Percentiles rank a stretch among this genome's conserved stretches.
phyloP scores from a whole-genome alignment of 2,329 filamentous ascomycete genomes.

The Arthrobotrys sinensis region DNA sequence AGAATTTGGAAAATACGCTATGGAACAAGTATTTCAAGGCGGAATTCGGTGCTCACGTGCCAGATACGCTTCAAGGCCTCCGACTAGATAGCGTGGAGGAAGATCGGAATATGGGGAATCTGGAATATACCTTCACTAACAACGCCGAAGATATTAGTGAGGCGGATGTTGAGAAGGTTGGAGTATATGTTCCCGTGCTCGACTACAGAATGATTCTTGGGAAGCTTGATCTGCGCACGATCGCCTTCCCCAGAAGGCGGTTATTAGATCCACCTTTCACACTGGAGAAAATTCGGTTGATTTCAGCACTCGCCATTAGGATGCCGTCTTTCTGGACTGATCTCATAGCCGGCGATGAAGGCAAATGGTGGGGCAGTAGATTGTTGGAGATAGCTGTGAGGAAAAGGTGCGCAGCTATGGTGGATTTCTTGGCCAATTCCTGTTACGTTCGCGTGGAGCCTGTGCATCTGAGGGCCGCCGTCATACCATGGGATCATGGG shows the following conservation, averaged over 20 bases:
- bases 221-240: slow-evolving; percentile 33
- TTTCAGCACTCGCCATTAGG: neutral
- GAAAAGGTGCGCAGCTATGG: slow-evolving; percentile 39
- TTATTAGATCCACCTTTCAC: slow-evolving; percentile 40
- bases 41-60: slow-evolving; percentile 2
- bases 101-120: slow-evolving; percentile 10
- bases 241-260: slow-evolving; percentile 18
- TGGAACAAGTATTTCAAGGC: slow-evolving; percentile 32
- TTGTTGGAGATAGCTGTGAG: slow-evolving; percentile 38
- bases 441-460: slow-evolving; percentile 23
- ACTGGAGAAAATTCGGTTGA: slow-evolving; percentile 24
- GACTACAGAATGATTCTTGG: slow-evolving; percentile 29
- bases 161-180: neutral
- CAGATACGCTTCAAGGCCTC: neutral
- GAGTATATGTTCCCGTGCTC: neutral
- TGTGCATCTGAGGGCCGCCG: slow-evolving; percentile 17
- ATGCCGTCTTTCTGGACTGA: slow-evolving; percentile 28
- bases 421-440: slow-evolving; percentile 16
- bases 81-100: neutral
- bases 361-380: neutral
- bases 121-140: slow-evolving; percentile 6
- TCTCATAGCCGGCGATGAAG: neutral
- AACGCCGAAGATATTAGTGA: neutral
- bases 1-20: slow-evolving; percentile 16
- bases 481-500: slow-evolving; percentile 22